Evolutionary conservation across 2,329 filamentous ascomycete species (phyloP).

Genomic region (Sporothrix euskadiensis): DNA sequence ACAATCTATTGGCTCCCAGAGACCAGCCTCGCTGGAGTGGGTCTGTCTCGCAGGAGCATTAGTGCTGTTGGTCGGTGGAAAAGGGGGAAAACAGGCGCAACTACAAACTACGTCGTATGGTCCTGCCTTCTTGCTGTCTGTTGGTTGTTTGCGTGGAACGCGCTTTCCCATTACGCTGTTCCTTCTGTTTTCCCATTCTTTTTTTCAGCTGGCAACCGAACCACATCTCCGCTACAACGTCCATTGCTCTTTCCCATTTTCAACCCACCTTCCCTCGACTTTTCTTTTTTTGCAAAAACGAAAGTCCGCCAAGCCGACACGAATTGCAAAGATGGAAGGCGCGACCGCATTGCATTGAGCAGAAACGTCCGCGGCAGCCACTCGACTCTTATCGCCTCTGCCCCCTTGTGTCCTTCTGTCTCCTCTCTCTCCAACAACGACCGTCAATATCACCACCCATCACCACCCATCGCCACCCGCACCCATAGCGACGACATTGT

Average conservation of each 20-base stretch:
- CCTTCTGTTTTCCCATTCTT: not conserved
- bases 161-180: constrained; percentile 21
- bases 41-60: not conserved
- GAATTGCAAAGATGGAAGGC: constrained; percentile 23
- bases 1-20: not conserved
- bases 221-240: not conserved
- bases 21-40: constrained; percentile 22
- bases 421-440: not conserved
- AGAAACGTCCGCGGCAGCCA: constrained; percentile 10
- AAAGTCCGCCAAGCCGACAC: not conserved
- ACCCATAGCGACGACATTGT: not conserved
- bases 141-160: constrained; percentile 21
- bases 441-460: not conserved
- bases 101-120: not conserved
- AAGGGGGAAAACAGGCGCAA: not conserved
- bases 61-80: constrained; percentile 4
- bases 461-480: not conserved
- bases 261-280: not conserved
- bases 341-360: constrained; percentile 9
- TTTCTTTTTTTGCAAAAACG: not conserved
- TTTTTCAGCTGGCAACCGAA: constrained; percentile 17
- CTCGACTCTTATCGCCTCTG: not conserved
- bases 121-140: not conserved
- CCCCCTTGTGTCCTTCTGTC: not conserved
- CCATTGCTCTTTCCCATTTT: constrained; percentile 19